These are phyloP conservation scores for Tolypocladium inflatum DNA, from an alignment of 2,329 filamentous ascomycete species.

Conservation along the genomic window DNA sequence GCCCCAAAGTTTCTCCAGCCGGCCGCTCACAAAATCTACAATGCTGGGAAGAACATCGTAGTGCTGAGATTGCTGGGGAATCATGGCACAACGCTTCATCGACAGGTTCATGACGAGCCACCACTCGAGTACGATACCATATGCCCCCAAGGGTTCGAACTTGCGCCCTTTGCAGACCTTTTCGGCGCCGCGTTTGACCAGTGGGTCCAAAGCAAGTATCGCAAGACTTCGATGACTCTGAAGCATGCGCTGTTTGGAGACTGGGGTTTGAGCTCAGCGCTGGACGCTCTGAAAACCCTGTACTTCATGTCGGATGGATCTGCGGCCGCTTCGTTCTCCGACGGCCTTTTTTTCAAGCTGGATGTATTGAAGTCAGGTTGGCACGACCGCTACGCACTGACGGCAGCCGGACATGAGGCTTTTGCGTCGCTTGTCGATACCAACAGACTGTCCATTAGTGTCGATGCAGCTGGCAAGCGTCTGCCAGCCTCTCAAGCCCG, in stretches of 20 bases:
- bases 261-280: conserved; percentile 55
- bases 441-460: conserved; percentile 52
- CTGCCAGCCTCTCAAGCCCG: conserved; percentile 35
- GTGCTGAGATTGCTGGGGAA: conserved; percentile 66
- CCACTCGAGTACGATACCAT: conserved; percentile 48
- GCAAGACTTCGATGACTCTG: conserved; percentile 57
- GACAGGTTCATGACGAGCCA: conserved; percentile 25
- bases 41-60: conserved; percentile 78
- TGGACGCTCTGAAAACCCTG: conserved; percentile 60
- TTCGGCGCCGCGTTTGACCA: conserved; percentile 61
- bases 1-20: conserved; percentile 68
- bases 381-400: conserved; percentile 76
- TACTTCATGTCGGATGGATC: conserved; percentile 72
- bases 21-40: conserved; percentile 65
- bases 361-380: conserved; percentile 52
- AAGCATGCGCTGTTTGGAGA: conserved; percentile 56
- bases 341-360: conserved; percentile 64
- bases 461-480: conserved; percentile 29
- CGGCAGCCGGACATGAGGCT: conserved; percentile 65
- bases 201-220: conserved; percentile 72
- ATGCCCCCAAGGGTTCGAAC: conserved; percentile 33
- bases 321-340: conserved; percentile 54
- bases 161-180: conserved; percentile 65
- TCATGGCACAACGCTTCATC: conserved; percentile 26
- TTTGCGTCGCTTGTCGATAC: conserved; percentile 51